Base-by-base conservation (phyloP, 2,329 filamentous ascomycete genomes). In the Chaetomium strumarium region DNA sequence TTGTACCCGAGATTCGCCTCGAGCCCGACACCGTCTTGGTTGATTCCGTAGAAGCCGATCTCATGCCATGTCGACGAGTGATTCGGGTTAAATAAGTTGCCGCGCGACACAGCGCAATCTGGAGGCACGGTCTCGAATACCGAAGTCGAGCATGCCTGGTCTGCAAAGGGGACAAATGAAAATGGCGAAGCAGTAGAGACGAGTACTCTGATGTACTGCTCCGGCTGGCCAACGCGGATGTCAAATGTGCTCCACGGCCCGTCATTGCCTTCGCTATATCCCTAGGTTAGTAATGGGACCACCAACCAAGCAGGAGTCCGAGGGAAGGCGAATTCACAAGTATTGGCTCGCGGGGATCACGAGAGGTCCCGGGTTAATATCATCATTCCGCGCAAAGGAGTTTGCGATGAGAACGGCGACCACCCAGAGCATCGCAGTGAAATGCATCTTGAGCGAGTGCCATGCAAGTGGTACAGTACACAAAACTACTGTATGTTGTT, bases 231-330 rank as follows among this genome's bases (percentile, higher is more conserved):
- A n/a, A 68, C 64, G 14, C 65, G 66, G 36, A 70, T 47, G 50
- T 67, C 59, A 51, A 72, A 72, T 13, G 63, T 71, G 55, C 68
- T 70, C 70, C 69, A 72, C 17, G 65, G 65, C 16, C 70, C 70
- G 52, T 73, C 70, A 41, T 70, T 72, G 50, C 70, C 70, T 20
- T 72, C 68, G 42, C 64, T 66, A 16, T 13, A 39, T 17, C 31
- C 13, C 13, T 8, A 24, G 31, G 43, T 46, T 7, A 46, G 42
- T 14, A 30, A 5, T 2, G 24, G 4, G 24, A 24, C 24, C 4
- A 24, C 4, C 4, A 24, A 24, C 7, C 24, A 24, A 24, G 4
- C 24, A 24, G 24, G 24, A 7, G 24, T 24, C 24, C 7, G 31
- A n/a, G 13, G 20, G 40, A n/a, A 29, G n/a, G n/a, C n/a, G n/a